These are phyloP conservation scores for Saccharomycopsis fermentans DNA, from an alignment of 805 yeast genomes.

Conservation along the genomic window DNA sequence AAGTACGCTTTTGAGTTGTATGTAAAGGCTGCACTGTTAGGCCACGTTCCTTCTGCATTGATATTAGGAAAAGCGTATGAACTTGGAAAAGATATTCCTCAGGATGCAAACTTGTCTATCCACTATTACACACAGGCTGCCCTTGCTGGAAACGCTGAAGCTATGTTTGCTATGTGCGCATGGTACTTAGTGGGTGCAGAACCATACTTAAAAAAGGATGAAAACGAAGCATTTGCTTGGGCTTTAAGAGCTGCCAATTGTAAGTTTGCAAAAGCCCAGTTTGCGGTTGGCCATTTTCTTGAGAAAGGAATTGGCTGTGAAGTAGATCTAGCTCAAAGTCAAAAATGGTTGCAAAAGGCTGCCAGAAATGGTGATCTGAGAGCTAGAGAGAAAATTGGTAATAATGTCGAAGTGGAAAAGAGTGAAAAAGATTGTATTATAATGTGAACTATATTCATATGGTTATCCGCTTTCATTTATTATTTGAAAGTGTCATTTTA, in stretches of 20 bases:
- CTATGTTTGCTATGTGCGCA: slow-evolving; percentile 92
- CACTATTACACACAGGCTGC: slow-evolving; percentile 94
- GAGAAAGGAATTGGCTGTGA: slow-evolving; percentile 85
- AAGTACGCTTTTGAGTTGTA: slow-evolving; percentile 79
- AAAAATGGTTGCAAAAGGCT: slow-evolving; percentile 68
- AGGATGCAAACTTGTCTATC: slow-evolving; percentile 73
- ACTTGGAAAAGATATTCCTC: slow-evolving; percentile 56
- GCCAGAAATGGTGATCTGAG: slow-evolving; percentile 49
- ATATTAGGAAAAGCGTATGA: slow-evolving; percentile 79
- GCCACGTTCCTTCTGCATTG: slow-evolving; percentile 72
- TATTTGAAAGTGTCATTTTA: not conserved
- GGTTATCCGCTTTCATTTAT: slow-evolving; percentile 5
- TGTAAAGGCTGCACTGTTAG: slow-evolving; percentile 80
- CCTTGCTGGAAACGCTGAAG: slow-evolving; percentile 70
- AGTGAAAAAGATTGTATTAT: slow-evolving; percentile 24
- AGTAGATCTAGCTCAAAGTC: slow-evolving; percentile 44
- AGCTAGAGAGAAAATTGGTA: slow-evolving; percentile 32
- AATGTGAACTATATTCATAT: slow-evolving; percentile 17
- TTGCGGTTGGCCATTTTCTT: slow-evolving; percentile 71
- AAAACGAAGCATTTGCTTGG: slow-evolving; percentile 89
- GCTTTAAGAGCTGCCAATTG: slow-evolving; percentile 75
- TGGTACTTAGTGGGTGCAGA: slow-evolving; percentile 93
- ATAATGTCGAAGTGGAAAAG: slow-evolving; percentile 17
- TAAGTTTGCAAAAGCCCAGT: slow-evolving; percentile 74
- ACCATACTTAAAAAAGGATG: slow-evolving; percentile 69